Percentiles rank a stretch among this genome's conserved stretches.
Conservation (phyloP, 441 rosid genomes). For the Brassica hybrid region DNA sequence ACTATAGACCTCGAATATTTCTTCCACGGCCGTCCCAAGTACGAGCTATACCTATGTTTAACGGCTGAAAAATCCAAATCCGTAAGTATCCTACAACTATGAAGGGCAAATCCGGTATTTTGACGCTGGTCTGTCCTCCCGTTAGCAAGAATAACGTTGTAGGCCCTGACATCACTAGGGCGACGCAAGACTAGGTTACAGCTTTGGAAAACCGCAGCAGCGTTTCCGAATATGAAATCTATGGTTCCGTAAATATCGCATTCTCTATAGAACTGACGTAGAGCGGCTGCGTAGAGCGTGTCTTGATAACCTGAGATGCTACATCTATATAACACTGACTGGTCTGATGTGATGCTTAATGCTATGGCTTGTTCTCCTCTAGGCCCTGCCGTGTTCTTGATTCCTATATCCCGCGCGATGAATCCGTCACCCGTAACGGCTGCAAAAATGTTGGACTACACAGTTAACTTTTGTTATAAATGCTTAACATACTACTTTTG, state of each 20-base stretch:
- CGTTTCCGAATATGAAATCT: constrained; percentile 85
- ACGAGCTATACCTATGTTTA: constrained; percentile 44
- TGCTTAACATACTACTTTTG: background rate
- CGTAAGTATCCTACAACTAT: constrained; percentile 54
- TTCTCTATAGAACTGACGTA: constrained; percentile 84
- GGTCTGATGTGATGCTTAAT: constrained; percentile 63
- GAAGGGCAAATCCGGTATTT: constrained; percentile 73
- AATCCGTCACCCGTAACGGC: constrained; percentile 82
- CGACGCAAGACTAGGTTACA: constrained; percentile 60
- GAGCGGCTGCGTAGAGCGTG: constrained; percentile 65
- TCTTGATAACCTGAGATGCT: constrained; percentile 83
- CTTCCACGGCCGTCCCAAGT: constrained; percentile 85
- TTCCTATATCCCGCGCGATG: constrained; percentile 75
- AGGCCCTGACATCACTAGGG: constrained; percentile 38
- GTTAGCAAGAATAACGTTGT: constrained; percentile 60
- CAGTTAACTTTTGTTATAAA: background rate
- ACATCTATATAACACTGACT: constrained; percentile 68
- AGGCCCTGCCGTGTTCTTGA: constrained; percentile 82
- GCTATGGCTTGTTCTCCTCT: constrained; percentile 73
- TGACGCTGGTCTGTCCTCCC: constrained; percentile 74
- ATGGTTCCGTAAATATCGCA: constrained; percentile 76
- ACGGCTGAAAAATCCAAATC: constrained; percentile 47
- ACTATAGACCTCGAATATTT: constrained; percentile 68
- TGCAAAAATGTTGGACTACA: constrained; percentile 26
- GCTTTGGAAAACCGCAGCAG: constrained; percentile 79